A percentile compares a stretch with the other conserved stretches of the same genome.
These are phyloP conservation scores for Castanea sativa DNA, from an alignment of 306 rosid species.

Conservation along the genomic window DNA sequence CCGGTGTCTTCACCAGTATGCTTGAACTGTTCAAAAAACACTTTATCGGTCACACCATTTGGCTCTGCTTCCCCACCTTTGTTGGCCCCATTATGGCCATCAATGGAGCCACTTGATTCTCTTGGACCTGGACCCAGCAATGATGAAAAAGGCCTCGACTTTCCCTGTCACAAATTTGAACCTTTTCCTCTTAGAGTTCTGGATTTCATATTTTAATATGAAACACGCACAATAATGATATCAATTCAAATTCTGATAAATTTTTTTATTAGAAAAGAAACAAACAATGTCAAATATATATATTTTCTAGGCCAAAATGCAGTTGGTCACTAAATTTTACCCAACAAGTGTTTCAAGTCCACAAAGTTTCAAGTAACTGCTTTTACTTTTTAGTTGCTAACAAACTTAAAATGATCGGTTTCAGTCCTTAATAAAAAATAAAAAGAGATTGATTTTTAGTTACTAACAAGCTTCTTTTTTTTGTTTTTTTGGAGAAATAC, in stretches of 20 bases:
- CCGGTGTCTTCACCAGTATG: slow-evolving; percentile 36
- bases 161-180: slow-evolving; percentile 43
- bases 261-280: neutral
- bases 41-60: slow-evolving; percentile 30
- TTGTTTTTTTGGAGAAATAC: too few species aligned
- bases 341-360: too few species aligned
- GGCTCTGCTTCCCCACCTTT: slow-evolving; percentile 36
- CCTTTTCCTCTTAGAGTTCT: neutral
- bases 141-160: slow-evolving; percentile 66
- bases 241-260: neutral
- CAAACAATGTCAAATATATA: neutral
- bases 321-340: too few species aligned
- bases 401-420: too few species aligned
- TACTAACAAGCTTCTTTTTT: too few species aligned
- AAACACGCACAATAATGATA: neutral
- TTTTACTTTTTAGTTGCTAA: too few species aligned
- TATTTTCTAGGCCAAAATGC: too few species aligned
- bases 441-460: too few species aligned
- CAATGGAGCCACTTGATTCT: slow-evolving; percentile 12
- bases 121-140: slow-evolving; percentile 42
- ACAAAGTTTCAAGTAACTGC: too few species aligned
- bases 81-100: slow-evolving; percentile 20
- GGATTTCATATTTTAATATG: neutral
- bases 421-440: too few species aligned
- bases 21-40: slow-evolving; percentile 63